A percentile compares a stretch with the other conserved stretches of the same genome.
Conservation (phyloP, 164 flowering plant genomes). For the Saururus chinensis region DNA sequence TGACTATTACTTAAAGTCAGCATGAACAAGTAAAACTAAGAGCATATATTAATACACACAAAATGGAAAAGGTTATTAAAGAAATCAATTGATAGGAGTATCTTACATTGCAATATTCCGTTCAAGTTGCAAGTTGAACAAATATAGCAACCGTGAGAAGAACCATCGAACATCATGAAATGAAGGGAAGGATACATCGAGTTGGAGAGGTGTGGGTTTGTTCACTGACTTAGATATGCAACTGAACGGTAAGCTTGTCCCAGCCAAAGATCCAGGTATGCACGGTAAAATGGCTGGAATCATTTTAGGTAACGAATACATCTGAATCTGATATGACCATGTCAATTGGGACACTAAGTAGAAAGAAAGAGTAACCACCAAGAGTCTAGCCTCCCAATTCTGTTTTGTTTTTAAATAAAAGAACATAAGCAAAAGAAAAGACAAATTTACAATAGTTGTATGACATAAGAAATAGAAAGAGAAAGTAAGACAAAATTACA, state of each 20-base stretch:
- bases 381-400: not conserved
- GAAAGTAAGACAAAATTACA: too few species aligned
- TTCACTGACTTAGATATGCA: constrained; percentile 69
- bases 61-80: not conserved
- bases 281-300: constrained; percentile 7
- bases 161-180: constrained; percentile 65
- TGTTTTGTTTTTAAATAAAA: not conserved
- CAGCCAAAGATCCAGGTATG: constrained; percentile 22
- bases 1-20: not conserved
- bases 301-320: too few species aligned
- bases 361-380: not conserved
- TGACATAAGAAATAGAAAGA: too few species aligned
- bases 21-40: not conserved
- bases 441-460: too few species aligned
- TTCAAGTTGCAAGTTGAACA: constrained; percentile 81
- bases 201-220: constrained; percentile 68
- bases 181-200: constrained; percentile 79
- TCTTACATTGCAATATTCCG: constrained; percentile 82
- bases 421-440: not conserved
- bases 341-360: not conserved
- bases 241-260: constrained; percentile 45
- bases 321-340: not conserved
- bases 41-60: not conserved
- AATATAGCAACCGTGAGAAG: constrained; percentile 53
- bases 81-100: not conserved